phyloP scores from a whole-genome alignment of 257 asterid genomes.

The Solanum bukasovii region DNA sequence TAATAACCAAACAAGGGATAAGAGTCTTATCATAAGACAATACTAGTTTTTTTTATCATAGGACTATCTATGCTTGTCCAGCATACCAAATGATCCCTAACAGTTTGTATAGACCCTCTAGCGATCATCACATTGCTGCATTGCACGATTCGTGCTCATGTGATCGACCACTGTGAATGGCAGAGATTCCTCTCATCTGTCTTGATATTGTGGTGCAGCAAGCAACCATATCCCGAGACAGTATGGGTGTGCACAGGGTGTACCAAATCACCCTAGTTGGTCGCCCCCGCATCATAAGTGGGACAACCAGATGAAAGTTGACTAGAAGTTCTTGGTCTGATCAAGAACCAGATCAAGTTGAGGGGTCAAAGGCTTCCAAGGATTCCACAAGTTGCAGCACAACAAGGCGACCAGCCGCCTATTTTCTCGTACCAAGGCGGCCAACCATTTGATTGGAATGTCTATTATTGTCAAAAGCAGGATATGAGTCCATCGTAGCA shows the following conservation, averaged over 20 bases:
- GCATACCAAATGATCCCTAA: background rate
- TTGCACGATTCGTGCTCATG: background rate
- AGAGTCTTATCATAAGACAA: background rate
- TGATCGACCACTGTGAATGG: background rate
- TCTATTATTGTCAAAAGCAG: background rate
- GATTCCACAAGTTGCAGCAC: background rate
- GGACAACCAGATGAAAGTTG: background rate
- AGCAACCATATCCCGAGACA: background rate
- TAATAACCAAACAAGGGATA: background rate
- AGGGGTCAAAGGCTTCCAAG: background rate
- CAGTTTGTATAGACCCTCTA: background rate
- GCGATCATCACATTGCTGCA: background rate
- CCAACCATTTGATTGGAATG: background rate
- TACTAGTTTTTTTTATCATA: background rate
- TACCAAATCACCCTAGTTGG: background rate
- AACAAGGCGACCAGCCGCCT: background rate
- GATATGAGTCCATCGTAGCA: background rate
- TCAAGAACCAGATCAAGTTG: background rate
- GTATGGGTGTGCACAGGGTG: background rate
- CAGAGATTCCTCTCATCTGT: background rate
- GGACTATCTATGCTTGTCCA: background rate
- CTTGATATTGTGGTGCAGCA: background rate
- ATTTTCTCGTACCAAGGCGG: background rate
- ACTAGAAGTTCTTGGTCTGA: background rate
- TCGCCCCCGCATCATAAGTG: background rate